Base-by-base conservation (phyloP, 2,329 filamentous ascomycete species). In the Curvularia sp. region DNA sequence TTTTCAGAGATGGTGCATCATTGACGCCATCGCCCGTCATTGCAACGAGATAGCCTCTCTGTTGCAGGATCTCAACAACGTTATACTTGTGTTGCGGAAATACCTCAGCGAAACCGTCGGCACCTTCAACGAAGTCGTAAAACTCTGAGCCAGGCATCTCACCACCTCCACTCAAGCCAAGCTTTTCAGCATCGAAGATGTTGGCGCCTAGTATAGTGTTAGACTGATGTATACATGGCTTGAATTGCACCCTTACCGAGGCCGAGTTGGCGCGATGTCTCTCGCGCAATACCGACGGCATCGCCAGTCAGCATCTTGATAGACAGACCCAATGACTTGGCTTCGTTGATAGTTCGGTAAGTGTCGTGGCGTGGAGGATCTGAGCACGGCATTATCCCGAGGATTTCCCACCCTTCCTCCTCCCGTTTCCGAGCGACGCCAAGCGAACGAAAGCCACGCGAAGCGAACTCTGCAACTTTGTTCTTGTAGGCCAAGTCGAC, bases 21-120 rank as follows among this genome's bases (percentile, higher is more conserved):
- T 96, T 96, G 81, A 96, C 92, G 86, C 92, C 92, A 70, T 96
- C 93, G 84, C 92, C 92, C 80, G 92, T 97, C 93, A 97, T 96
- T 77, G 92, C 93, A 80, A 96, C 92, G 39, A 96, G 87, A 80
- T 96, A 93, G 67, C 92, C 92, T 87, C 92, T 91, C 82, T 94
- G 90, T 82, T 96, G 92, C 49, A 96, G 86, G 74, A 96, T 96
- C 80, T 96, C 92, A 71, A 96, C 92, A 78, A 95, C 92, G 66
- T 92, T 91, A 82, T 93, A 96, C 84, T 96, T 96, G 86, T 96
- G 92, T 81, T 96, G 91, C 70, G 92, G 92, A 84, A 95, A 96
- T 57, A 96, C 92, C 78, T 96, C 92, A 66, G 93, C 92, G 80
- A 96, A 96, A 81, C 92, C 93, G 85, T 96, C 92, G 62, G 92